Percentiles rank a stretch among this genome's conserved stretches.
phyloP scores from a whole-genome alignment of 2,329 filamentous ascomycete species.

The Thielaviopsis musarum region DNA sequence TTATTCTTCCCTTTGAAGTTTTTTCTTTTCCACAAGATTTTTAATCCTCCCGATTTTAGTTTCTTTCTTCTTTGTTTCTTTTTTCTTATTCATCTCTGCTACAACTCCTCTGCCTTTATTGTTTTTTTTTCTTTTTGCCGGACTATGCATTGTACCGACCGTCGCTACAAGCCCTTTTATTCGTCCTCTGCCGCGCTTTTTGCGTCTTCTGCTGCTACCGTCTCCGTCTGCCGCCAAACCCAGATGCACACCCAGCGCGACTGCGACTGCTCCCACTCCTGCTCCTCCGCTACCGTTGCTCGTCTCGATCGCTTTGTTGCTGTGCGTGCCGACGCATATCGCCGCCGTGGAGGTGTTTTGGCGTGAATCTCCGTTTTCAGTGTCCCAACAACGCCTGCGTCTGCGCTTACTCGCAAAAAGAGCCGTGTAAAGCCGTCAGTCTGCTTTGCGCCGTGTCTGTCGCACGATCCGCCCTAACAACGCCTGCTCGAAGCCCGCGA shows the following conservation, averaged over 20 bases:
- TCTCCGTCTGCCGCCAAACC: slow-evolving; percentile 1
- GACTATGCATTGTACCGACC: slow-evolving; percentile 11
- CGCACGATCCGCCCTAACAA: slow-evolving; percentile 8
- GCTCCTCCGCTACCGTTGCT: background rate
- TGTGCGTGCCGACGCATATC: slow-evolving; percentile 12
- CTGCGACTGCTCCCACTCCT: background rate
- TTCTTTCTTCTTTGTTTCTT: background rate
- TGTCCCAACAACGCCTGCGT: background rate
- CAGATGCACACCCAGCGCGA: slow-evolving; percentile 5
- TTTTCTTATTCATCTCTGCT: background rate
- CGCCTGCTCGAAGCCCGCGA: background rate
- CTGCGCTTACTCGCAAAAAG: background rate
- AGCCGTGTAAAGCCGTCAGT: background rate
- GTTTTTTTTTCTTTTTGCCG: background rate
- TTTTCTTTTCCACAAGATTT: background rate
- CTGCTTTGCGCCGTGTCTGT: background rate
- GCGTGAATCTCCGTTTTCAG: slow-evolving; percentile 8
- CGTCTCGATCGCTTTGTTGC: slow-evolving; percentile 4
- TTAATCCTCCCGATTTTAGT: background rate
- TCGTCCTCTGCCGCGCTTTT: background rate
- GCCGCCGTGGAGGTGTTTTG: slow-evolving; percentile 10
- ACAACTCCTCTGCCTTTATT: background rate
- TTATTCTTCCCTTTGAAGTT: slow-evolving; percentile 15
- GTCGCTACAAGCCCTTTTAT: background rate
- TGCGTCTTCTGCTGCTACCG: background rate